Evolutionary conservation across 306 rosid species (phyloP).

Genomic region (Acacia melanoxylon): DNA sequence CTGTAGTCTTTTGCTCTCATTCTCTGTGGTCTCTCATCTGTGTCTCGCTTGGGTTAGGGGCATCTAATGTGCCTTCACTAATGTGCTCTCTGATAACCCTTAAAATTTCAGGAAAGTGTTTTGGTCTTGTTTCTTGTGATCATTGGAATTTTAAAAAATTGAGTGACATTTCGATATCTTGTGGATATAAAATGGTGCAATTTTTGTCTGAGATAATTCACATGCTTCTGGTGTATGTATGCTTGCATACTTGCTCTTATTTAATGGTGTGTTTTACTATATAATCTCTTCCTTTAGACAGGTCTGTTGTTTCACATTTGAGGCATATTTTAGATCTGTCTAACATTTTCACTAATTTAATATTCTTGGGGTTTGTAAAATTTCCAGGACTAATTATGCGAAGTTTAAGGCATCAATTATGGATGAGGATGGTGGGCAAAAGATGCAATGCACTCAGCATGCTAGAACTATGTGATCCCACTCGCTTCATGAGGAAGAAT

Average conservation of each 20-base stretch:
- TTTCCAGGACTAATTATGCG: conserved; percentile 34
- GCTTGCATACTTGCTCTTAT: background rate
- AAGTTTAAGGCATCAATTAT: conserved; percentile 74
- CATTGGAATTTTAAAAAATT: too few species aligned
- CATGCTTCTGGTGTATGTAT: background rate
- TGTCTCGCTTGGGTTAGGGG: too few species aligned
- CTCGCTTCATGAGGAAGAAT: background rate
- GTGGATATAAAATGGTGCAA: too few species aligned
- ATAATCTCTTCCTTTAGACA: background rate
- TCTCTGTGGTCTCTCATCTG: too few species aligned
- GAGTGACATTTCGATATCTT: too few species aligned
- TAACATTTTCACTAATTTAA: background rate
- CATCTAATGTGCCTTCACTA: too few species aligned
- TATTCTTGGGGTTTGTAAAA: background rate
- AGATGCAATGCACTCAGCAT: conserved; percentile 58
- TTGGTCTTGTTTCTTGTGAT: too few species aligned
- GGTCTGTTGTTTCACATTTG: background rate
- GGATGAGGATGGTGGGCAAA: conserved; percentile 46
- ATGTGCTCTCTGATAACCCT: too few species aligned
- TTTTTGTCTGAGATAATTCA: background rate
- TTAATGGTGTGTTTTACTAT: background rate
- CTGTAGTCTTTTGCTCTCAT: too few species aligned
- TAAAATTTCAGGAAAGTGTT: too few species aligned
- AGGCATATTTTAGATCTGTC: background rate
- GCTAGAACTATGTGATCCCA: conserved; percentile 66